These are phyloP conservation scores for Xylaria sp. DNA, from an alignment of 2,329 filamentous ascomycete genomes.

Conservation along the genomic window DNA sequence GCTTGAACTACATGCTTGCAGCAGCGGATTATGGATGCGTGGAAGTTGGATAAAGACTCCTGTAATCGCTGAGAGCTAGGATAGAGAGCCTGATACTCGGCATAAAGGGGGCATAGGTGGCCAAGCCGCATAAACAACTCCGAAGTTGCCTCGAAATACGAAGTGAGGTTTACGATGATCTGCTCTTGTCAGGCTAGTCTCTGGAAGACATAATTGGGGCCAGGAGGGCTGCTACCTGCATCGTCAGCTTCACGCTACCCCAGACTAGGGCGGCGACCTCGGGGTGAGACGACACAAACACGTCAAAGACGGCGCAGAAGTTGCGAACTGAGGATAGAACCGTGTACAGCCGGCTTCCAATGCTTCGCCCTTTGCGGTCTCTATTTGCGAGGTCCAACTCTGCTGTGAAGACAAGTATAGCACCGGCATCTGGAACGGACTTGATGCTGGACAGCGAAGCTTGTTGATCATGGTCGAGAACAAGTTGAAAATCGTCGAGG, in stretches of 20 bases:
- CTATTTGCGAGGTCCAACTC: conserved; percentile 45
- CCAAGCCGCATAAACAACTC: conserved; percentile 53
- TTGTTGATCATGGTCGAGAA: neutral
- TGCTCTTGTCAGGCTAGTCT: conserved; percentile 29
- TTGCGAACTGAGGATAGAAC: conserved; percentile 53
- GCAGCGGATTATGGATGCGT: conserved; percentile 52
- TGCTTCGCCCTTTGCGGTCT: conserved; percentile 40
- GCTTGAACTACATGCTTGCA: conserved; percentile 50
- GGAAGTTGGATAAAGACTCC: conserved; percentile 50
- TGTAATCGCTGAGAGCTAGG: conserved; percentile 51
- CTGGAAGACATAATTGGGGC: neutral
- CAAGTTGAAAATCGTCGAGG: neutral
- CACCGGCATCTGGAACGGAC: conserved; percentile 45
- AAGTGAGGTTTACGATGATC: conserved; percentile 51
- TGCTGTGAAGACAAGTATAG: conserved; percentile 52
- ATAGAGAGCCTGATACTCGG: conserved; percentile 53
- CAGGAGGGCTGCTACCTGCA: conserved; percentile 46
- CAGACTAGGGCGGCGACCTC: conserved; percentile 56
- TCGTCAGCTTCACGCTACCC: conserved; percentile 57
- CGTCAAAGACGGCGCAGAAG: conserved; percentile 53
- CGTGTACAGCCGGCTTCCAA: conserved; percentile 47
- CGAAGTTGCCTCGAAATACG: conserved; percentile 55
- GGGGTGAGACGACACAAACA: conserved; percentile 53
- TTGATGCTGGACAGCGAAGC: neutral
- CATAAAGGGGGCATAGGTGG: conserved; percentile 51